These are phyloP conservation scores for Chrysosporium keratinophilum DNA, from an alignment of 2,329 filamentous ascomycete genomes.

Conservation along the genomic window DNA sequence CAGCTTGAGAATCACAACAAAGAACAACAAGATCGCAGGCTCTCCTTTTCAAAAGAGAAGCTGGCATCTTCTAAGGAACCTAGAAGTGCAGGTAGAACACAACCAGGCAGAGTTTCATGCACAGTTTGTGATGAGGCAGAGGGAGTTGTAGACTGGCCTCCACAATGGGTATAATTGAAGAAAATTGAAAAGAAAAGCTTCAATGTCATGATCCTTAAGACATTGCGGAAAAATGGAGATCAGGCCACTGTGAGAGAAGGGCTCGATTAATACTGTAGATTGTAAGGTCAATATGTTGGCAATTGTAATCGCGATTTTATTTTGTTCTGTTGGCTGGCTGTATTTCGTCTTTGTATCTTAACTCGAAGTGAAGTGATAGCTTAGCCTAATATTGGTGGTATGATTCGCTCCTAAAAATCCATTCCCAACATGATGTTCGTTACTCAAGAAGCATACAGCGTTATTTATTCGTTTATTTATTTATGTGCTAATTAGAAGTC, in stretches of 20 bases:
- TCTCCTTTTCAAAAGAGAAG: neutral
- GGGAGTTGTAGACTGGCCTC: neutral
- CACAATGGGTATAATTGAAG: neutral
- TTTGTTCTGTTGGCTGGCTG: neutral
- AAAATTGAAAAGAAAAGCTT: neutral
- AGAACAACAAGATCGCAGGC: neutral
- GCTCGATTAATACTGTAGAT: neutral
- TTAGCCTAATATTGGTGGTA: neutral
- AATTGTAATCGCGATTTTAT: neutral
- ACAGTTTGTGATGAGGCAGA: neutral
- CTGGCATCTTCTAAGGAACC: too few species aligned
- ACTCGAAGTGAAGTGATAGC: neutral
- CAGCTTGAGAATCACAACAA: neutral
- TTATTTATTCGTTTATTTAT: conserved; percentile 5
- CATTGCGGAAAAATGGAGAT: neutral
- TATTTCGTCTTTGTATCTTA: conserved; percentile 2
- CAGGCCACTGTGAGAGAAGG: neutral
- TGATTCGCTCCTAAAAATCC: neutral
- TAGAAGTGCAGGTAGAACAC: too few species aligned
- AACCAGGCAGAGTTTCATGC: too few species aligned
- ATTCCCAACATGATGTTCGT: neutral
- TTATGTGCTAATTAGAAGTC: conserved; percentile 12
- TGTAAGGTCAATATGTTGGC: neutral
- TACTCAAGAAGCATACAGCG: neutral
- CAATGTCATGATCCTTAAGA: neutral